Evolutionary conservation across 2,329 filamentous ascomycete genomes (phyloP).

Genomic region (Colletotrichum tropicicola): DNA sequence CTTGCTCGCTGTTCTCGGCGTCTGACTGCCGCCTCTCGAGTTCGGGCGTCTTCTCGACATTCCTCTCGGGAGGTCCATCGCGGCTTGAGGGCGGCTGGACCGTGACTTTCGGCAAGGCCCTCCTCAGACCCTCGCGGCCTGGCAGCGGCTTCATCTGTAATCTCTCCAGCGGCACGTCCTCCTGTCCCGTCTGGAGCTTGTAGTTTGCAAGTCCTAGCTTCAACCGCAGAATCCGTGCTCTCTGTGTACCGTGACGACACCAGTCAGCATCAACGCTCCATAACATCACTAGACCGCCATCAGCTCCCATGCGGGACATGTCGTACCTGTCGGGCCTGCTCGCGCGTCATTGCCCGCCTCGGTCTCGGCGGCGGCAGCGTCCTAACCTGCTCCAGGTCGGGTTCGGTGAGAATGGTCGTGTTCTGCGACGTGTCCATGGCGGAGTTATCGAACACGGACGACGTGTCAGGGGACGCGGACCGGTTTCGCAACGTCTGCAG

Average conservation of each 20-base stretch:
- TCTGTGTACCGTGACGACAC: slow-evolving; percentile 48
- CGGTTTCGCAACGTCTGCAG: background rate
- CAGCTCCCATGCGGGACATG: background rate
- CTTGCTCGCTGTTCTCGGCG: slow-evolving; percentile 8
- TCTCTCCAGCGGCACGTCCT: slow-evolving; percentile 69
- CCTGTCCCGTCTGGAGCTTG: slow-evolving; percentile 79
- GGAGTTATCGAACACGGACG: slow-evolving; percentile 61
- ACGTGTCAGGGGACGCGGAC: slow-evolving; percentile 46
- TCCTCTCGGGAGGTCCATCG: slow-evolving; percentile 21
- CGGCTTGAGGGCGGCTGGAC: slow-evolving; percentile 34
- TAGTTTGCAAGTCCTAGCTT: slow-evolving; percentile 78
- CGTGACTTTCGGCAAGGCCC: slow-evolving; percentile 28
- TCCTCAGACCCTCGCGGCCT: slow-evolving; percentile 23
- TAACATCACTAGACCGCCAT: background rate
- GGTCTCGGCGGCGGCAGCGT: slow-evolving; percentile 32
- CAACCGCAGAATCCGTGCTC: slow-evolving; percentile 72
- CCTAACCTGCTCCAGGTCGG: slow-evolving; percentile 43
- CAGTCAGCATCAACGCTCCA: slow-evolving; percentile 6
- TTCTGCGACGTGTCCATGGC: slow-evolving; percentile 56
- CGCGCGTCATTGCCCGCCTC: slow-evolving; percentile 51
- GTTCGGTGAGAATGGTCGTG: slow-evolving; percentile 58
- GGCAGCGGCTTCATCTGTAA: slow-evolving; percentile 55
- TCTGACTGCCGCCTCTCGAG: background rate
- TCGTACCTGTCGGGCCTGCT: slow-evolving; percentile 61
- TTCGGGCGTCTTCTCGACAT: slow-evolving; percentile 28